These are phyloP conservation scores for Pachyrhizus erosus DNA, from an alignment of 306 rosid species.

Conservation along the genomic window DNA sequence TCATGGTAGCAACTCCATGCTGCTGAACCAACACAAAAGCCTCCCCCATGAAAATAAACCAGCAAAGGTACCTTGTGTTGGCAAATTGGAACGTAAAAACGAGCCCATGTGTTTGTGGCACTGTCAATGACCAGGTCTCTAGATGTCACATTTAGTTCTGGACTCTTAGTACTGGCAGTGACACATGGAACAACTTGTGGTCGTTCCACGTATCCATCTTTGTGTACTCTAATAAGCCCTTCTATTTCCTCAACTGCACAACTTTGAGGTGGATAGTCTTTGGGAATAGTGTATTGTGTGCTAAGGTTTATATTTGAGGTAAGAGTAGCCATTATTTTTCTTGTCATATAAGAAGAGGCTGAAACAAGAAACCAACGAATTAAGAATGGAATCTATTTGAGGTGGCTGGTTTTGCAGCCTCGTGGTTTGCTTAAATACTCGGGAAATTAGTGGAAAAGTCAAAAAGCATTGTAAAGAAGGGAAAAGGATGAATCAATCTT, in stretches of 20 bases:
- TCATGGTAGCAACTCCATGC: conserved; percentile 89
- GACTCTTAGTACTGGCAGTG: conserved; percentile 39
- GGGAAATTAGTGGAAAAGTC: conserved; percentile 9
- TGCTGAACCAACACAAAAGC: conserved; percentile 88
- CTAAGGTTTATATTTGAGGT: conserved; percentile 49
- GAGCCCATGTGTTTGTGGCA: conserved; percentile 67
- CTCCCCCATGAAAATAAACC: conserved; percentile 91
- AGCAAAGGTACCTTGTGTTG: conserved; percentile 66
- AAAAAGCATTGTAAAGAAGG: not conserved
- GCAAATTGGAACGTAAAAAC: conserved; percentile 68
- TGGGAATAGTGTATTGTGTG: conserved; percentile 42
- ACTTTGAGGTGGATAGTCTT: conserved; percentile 44
- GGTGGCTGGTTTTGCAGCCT: conserved; percentile 12
- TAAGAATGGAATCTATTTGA: not conserved
- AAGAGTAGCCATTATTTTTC: conserved; percentile 59
- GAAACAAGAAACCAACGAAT: conserved; percentile 26
- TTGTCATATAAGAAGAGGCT: conserved; percentile 23
- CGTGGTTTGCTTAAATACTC: conserved; percentile 25
- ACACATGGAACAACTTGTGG: conserved; percentile 68
- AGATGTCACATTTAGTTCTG: conserved; percentile 59
- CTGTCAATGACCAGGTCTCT: conserved; percentile 68
- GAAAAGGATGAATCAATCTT: conserved; percentile 31
- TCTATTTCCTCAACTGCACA: conserved; percentile 66
- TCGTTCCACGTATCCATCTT: conserved; percentile 75
- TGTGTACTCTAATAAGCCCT: conserved; percentile 76